A percentile compares a stretch with the other conserved stretches of the same genome.
phyloP scores from a whole-genome alignment of 768 basidiomycete genomes.

The Tephrocybe sp. region DNA sequence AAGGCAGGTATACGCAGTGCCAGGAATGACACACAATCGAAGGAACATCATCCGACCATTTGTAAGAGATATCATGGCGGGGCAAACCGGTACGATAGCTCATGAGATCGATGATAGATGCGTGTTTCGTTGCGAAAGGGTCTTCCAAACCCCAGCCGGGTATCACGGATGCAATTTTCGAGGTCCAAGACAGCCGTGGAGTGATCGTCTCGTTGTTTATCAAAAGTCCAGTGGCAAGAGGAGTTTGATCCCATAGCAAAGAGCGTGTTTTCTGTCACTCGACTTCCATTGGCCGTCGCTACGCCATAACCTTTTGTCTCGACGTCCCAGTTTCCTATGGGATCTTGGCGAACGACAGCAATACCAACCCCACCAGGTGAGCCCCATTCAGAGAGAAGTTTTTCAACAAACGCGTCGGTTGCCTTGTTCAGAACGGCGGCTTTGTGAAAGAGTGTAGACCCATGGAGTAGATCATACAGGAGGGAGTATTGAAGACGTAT shows the following conservation, averaged over 20 bases:
- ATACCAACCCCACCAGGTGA: background rate
- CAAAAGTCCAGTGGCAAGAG: constrained; percentile 23
- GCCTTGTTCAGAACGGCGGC: background rate
- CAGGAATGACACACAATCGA: constrained; percentile 4
- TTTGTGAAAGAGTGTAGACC: too few relatives aligned
- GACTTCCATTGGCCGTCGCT: background rate
- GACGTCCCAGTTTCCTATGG: background rate
- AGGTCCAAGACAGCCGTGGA: constrained; percentile 23
- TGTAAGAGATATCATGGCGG: constrained; percentile 9
- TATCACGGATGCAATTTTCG: constrained; percentile 21
- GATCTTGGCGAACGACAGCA: background rate
- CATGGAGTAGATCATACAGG: too few relatives aligned
- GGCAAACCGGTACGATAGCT: constrained; percentile 13
- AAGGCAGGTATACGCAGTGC: too few relatives aligned
- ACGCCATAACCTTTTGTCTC: background rate
- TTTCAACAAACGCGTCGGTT: background rate
- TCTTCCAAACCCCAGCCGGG: constrained; percentile 23
- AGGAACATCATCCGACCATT: constrained; percentile 3
- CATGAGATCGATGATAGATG: constrained; percentile 19
- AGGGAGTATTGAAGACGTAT: too few relatives aligned
- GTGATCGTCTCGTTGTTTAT: constrained; percentile 25
- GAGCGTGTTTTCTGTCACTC: constrained; percentile 8
- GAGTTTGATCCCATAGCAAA: constrained; percentile 10
- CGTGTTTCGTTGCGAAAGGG: constrained; percentile 20
- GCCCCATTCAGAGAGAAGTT: background rate